A percentile compares a stretch with the other conserved stretches of the same genome.
Conservation (phyloP, 257 asterid genomes). For the Rubia yunnanensis region DNA sequence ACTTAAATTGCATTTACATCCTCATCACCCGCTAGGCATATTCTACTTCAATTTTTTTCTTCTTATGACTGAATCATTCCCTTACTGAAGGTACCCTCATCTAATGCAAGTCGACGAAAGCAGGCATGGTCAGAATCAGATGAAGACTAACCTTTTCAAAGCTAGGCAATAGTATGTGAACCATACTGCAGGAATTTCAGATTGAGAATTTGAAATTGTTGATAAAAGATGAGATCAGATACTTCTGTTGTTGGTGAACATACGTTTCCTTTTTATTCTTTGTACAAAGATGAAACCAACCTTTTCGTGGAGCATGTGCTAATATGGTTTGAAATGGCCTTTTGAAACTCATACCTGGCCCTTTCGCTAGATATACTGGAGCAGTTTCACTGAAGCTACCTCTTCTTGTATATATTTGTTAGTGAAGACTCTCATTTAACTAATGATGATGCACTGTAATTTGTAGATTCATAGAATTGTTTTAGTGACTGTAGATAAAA, state of each 20-base stretch:
- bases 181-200: constrained; percentile 33
- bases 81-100: constrained; percentile 41
- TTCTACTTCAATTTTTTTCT: background rate
- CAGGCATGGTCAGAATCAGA: constrained; percentile 83
- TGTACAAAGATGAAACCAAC: background rate
- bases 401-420: background rate
- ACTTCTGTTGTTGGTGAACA: constrained; percentile 37
- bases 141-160: constrained; percentile 52
- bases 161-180: constrained; percentile 24
- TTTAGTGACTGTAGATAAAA: background rate
- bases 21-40: background rate
- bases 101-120: constrained; percentile 41
- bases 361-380: background rate
- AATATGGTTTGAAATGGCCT: background rate
- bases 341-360: background rate
- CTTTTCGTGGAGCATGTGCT: background rate
- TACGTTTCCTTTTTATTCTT: background rate
- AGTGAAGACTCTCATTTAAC: background rate
- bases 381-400: background rate
- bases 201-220: constrained; percentile 26
- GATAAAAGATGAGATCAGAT: constrained; percentile 17
- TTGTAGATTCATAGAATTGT: background rate
- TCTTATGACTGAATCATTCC: background rate
- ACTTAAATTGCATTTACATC: background rate
- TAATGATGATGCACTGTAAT: background rate